These are phyloP conservation scores for Trichoderma lentiforme DNA, from an alignment of 2,329 filamentous ascomycete species.

Conservation along the genomic window DNA sequence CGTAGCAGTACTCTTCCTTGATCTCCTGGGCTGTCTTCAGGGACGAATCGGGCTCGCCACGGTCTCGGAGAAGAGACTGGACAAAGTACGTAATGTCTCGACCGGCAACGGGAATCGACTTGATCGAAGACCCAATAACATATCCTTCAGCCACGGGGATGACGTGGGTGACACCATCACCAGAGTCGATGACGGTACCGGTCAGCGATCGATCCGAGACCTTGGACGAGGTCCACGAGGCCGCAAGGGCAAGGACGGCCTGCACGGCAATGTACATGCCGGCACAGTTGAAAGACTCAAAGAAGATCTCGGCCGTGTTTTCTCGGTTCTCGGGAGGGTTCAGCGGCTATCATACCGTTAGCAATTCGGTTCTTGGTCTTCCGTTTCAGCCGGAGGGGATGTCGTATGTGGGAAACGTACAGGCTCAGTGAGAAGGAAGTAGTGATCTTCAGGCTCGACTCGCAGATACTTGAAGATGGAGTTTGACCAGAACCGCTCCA, in stretches of 20 bases:
- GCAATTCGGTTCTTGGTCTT: background rate
- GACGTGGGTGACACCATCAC: conserved; percentile 97
- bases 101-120: conserved; percentile 96
- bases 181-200: conserved; percentile 96
- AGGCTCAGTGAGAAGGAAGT: conserved; percentile 96
- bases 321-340: conserved; percentile 99
- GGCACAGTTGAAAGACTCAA: conserved; percentile 99
- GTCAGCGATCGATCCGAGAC: conserved; percentile 94
- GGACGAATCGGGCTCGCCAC: conserved; percentile 93
- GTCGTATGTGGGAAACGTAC: conserved; percentile 49
- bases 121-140: conserved; percentile 98
- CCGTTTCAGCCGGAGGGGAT: background rate
- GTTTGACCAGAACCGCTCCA: conserved; percentile 99
- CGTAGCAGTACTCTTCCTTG: conserved; percentile 98
- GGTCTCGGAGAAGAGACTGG: conserved; percentile 90
- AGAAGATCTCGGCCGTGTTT: conserved; percentile 99
- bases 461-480: conserved; percentile 99
- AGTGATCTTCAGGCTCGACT: conserved; percentile 97
- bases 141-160: conserved; percentile 98
- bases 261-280: conserved; percentile 98
- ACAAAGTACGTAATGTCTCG: conserved; percentile 99
- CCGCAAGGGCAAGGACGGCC: conserved; percentile 90
- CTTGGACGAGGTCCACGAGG: conserved; percentile 98
- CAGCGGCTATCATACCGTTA: conserved; percentile 61
- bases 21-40: conserved; percentile 97